These are phyloP conservation scores for Coleophoma crateriformis DNA, from an alignment of 2,329 filamentous ascomycete genomes.

Conservation along the genomic window DNA sequence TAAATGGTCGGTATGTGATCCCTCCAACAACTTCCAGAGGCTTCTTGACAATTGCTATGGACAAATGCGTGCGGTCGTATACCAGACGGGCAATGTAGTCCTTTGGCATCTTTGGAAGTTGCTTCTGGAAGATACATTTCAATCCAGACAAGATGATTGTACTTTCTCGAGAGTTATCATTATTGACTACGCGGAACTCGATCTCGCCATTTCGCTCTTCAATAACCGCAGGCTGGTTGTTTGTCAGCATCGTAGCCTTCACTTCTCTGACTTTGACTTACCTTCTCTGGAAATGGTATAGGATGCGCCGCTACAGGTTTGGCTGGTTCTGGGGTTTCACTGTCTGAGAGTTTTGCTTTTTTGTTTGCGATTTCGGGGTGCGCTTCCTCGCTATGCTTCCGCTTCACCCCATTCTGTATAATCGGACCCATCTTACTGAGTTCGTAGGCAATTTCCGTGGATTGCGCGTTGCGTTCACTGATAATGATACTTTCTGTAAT, in stretches of 20 bases:
- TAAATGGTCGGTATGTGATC: slow-evolving; percentile 94
- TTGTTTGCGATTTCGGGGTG: slow-evolving; percentile 58
- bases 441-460: neutral
- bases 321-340: slow-evolving; percentile 35
- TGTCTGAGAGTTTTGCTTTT: slow-evolving; percentile 49
- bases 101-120: slow-evolving; percentile 98
- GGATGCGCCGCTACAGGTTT: slow-evolving; percentile 50
- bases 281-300: slow-evolving; percentile 88
- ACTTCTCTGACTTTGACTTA: slow-evolving; percentile 27
- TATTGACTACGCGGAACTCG: slow-evolving; percentile 96
- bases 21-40: slow-evolving; percentile 93
- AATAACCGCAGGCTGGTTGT: slow-evolving; percentile 68
- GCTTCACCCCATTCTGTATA: slow-evolving; percentile 43
- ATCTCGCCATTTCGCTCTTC: slow-evolving; percentile 94
- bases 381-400: slow-evolving; percentile 66
- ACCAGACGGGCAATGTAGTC: slow-evolving; percentile 97
- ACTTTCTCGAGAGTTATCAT: slow-evolving; percentile 81
- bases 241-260: slow-evolving; percentile 15
- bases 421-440: slow-evolving; percentile 16
- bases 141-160: slow-evolving; percentile 92
- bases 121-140: slow-evolving; percentile 98
- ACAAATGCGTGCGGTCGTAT: slow-evolving; percentile 93
- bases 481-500: no score
- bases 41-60: slow-evolving; percentile 96
- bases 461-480: no score